Base-by-base conservation (phyloP, 495 filamentous ascomycete genomes). In the Extremus antarcticus region DNA sequence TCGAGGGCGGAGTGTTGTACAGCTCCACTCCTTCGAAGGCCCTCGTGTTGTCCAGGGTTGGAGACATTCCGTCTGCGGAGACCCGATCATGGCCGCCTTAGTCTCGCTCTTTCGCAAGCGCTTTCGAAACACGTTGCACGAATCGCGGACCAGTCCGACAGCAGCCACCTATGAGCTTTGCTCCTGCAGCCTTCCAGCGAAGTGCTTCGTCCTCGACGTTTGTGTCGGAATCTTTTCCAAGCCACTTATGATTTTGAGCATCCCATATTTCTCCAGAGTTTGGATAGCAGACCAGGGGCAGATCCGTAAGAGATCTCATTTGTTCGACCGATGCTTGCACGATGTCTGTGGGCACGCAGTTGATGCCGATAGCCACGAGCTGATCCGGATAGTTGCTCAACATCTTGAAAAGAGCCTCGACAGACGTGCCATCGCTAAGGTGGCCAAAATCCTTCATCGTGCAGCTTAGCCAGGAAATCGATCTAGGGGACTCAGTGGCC, bases 251-350 rank as follows among this genome's bases (percentile, higher is more conserved):
- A 15, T 20, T 51, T 29, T 22, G 55, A 19, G 60, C 66, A 51
- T 69, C 51, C 56, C 58, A 70, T 9, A 23, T 45, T 51, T 70
- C 66, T 9, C 68, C 68, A 0, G 66, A 69, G 50, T 70, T 70
- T 0, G 68, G 66, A 60, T 69, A 70, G 25, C 59, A 61, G 16
- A 70, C 11, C 23, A 70, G 32, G 7, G 58, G 55, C 41, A 64
- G 23, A 29, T 45, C 32, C 16, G 47, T 8, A 13, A 53, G 17
- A 4, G 20, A 20, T 15, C 40, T 49, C 17, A 68, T 25, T 11
- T 50, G n/a, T 38, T 55, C 1, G 4, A 68, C 40, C 4, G 66
- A 59, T 1, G 17, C 47, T 16, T 54, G 20, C 13, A 56, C 67
- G 2, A 59, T 3, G 0, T 47, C 50, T 9, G 56, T 24, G 0